Percentiles rank a stretch among this genome's conserved stretches.
Conservation (phyloP, 140 eudicot species). For the Ambrosia hybrid region DNA sequence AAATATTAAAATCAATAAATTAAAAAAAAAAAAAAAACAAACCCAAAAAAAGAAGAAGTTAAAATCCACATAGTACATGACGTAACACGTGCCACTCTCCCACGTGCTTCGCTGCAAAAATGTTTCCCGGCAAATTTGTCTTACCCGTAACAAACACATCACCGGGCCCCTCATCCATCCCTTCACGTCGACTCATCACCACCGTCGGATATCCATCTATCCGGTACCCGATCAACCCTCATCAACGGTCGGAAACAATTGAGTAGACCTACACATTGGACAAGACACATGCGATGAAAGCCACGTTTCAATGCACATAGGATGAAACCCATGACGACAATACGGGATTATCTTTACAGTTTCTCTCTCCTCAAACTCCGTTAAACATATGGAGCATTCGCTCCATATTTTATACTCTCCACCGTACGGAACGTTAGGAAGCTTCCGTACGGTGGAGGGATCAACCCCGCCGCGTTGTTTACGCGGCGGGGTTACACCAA, state of each 20-base stretch:
- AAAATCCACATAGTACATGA: conserved; percentile 7
- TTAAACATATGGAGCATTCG: conserved; percentile 69
- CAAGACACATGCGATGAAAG: conserved; percentile 67
- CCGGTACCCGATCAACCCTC: conserved; percentile 19
- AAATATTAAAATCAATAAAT: not conserved
- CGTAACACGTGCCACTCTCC: conserved; percentile 34
- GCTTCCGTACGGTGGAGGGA: conserved; percentile 33
- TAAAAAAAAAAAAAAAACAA: not conserved
- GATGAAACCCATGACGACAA: conserved; percentile 71
- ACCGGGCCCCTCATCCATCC: conserved; percentile 24
- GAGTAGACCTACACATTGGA: conserved; percentile 63
- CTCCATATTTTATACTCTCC: conserved; percentile 27
- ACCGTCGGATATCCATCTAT: conserved; percentile 20
- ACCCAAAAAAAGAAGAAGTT: not conserved
- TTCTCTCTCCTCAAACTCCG: conserved; percentile 67
- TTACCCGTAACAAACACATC: conserved; percentile 9
- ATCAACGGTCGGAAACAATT: conserved; percentile 32
- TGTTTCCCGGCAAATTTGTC: conserved; percentile 40
- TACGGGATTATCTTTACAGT: conserved; percentile 61
- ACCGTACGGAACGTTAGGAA: conserved; percentile 47
- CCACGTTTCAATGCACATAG: conserved; percentile 82
- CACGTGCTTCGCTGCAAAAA: conserved; percentile 33
- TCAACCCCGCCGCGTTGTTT: conserved; percentile 36
- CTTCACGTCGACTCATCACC: conserved; percentile 3
- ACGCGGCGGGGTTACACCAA: conserved; percentile 10